Conservation (phyloP, 495 filamentous ascomycete species). For the Penicillium silybi region DNA sequence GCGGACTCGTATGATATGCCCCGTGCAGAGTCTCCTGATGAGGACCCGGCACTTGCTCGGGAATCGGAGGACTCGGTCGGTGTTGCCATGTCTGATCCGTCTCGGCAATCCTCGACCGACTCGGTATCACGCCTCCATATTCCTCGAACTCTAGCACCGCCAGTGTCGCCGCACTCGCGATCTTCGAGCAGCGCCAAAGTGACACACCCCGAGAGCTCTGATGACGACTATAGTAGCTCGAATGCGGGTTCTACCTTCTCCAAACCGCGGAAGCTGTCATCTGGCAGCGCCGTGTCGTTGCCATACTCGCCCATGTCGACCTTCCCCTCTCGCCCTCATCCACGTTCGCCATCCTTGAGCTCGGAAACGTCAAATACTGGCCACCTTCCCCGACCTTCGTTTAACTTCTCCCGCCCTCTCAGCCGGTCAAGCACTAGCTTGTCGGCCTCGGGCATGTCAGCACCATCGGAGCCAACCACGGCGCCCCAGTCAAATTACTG, state of each 20-base stretch:
- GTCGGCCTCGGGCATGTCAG: constrained; percentile 35
- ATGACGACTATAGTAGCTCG: constrained; percentile 57
- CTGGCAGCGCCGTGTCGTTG: constrained; percentile 58
- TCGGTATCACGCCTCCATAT: constrained; percentile 45
- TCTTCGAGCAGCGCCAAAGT: constrained; percentile 55
- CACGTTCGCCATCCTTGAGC: constrained; percentile 74
- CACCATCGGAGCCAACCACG: constrained; percentile 16
- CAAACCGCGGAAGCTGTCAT: constrained; percentile 57
- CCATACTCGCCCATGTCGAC: constrained; percentile 65
- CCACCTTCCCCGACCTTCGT: constrained; percentile 65
- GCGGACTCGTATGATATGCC: constrained; percentile 36
- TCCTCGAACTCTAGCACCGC: constrained; percentile 49
- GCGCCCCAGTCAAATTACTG: background rate
- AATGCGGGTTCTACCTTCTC: constrained; percentile 51
- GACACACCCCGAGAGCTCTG: constrained; percentile 57
- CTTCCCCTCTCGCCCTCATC: constrained; percentile 43
- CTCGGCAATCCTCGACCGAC: constrained; percentile 40
- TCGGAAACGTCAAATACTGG: constrained; percentile 65
- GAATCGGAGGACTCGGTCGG: constrained; percentile 20
- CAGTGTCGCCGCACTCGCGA: constrained; percentile 53
- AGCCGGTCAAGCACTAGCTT: constrained; percentile 70
- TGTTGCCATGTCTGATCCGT: constrained; percentile 20
- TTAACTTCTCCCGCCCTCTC: constrained; percentile 90
- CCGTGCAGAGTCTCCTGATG: constrained; percentile 49
- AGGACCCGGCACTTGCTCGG: constrained; percentile 18